Conservation (phyloP, 1,284 basidiomycete genomes). For the Rhodotorula sp. region DNA sequence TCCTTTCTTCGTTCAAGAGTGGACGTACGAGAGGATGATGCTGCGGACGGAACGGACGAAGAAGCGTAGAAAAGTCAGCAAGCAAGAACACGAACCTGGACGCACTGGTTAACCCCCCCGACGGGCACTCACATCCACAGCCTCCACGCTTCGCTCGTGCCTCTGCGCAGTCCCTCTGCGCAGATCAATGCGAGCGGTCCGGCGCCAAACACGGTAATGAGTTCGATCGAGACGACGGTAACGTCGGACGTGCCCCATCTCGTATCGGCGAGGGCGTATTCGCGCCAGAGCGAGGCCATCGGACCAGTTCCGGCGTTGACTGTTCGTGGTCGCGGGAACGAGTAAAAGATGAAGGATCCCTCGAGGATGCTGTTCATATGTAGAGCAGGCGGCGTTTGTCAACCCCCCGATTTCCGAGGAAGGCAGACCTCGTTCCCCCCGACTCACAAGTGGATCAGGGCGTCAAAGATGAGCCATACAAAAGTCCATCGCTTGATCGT, state of each 20-base stretch:
- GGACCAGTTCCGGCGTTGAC: constrained; percentile 65
- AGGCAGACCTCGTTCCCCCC: no score
- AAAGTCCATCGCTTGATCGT: constrained; percentile 53
- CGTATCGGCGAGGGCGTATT: constrained; percentile 72
- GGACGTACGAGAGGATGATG: constrained; percentile 3
- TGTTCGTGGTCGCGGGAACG: constrained; percentile 63
- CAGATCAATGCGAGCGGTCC: constrained; percentile 58
- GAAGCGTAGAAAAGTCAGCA: not conserved
- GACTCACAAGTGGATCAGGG: constrained; percentile 59
- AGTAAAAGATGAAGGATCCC: constrained; percentile 71
- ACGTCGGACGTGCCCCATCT: constrained; percentile 75
- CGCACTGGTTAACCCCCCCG: constrained; percentile 31
- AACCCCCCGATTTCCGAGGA: not conserved
- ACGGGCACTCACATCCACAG: constrained; percentile 76
- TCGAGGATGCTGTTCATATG: constrained; percentile 58
- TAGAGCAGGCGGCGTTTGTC: no score
- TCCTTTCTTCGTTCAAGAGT: no score
- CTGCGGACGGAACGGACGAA: not conserved
- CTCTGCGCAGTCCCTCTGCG: constrained; percentile 60
- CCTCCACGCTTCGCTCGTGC: constrained; percentile 61
- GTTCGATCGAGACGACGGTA: constrained; percentile 73
- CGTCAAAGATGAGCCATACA: constrained; percentile 70
- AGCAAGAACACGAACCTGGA: no score
- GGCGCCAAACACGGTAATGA: constrained; percentile 74
- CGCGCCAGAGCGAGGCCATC: constrained; percentile 69